A percentile compares a stretch with the other conserved stretches of the same genome.
Conservation (phyloP, 176 grass and related monocot genomes). For the Carex cristatella region DNA sequence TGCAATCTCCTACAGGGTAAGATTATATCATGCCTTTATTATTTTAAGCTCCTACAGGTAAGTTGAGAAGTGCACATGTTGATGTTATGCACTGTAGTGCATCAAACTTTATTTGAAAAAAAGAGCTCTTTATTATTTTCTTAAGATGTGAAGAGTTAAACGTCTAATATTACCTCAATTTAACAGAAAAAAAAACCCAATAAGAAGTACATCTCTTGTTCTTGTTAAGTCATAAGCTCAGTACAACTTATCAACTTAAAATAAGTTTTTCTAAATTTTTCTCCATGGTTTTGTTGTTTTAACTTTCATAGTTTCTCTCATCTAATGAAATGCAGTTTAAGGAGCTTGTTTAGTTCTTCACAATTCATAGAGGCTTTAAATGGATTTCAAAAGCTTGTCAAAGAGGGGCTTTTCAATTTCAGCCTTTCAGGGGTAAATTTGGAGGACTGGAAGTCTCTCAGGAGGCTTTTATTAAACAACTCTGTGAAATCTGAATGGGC, state of each 20-base stretch:
- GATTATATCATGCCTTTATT: not conserved
- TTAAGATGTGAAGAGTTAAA: not conserved
- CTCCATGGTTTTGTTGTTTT: not conserved
- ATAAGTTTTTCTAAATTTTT: not conserved
- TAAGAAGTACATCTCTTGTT: not conserved
- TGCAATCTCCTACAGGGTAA: conserved; percentile 43
- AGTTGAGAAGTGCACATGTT: too few relatives aligned
- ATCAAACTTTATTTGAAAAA: not conserved
- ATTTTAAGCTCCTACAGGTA: not conserved
- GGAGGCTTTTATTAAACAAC: conserved; percentile 37
- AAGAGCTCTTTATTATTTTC: not conserved
- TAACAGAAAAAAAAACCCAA: not conserved
- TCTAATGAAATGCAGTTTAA: conserved; percentile 39
- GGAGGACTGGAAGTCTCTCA: conserved; percentile 39
- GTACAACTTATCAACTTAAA: not conserved
- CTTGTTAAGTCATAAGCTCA: not conserved
- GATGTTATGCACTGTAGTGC: not conserved
- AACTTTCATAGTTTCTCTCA: conserved; percentile 17
- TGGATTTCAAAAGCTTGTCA: conserved; percentile 47
- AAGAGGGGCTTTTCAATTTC: conserved; percentile 47
- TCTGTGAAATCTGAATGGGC: conserved; percentile 45
- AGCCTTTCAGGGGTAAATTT: conserved; percentile 21
- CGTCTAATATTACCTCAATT: not conserved
- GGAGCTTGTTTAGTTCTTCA: conserved; percentile 51
- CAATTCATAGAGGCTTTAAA: conserved; percentile 54